phyloP scores from a whole-genome alignment of 192 early-diverging fungal genomes.

The Lunasporangiospora selenospora region DNA sequence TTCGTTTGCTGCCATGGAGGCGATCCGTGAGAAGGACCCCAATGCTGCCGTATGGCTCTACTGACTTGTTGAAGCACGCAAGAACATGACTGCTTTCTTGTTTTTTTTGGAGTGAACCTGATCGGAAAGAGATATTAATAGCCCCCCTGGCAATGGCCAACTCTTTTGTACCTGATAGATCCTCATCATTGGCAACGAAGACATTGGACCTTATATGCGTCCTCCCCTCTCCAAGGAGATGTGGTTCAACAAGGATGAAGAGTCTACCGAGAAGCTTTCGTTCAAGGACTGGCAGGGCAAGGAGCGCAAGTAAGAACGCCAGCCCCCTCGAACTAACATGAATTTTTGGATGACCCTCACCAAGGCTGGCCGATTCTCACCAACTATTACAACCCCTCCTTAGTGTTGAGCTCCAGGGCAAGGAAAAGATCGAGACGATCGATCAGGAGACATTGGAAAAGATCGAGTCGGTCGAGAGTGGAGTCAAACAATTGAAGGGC shows the following conservation, averaged over 20 bases:
- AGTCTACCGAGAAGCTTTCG: constrained; percentile 43
- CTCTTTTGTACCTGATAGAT: constrained; percentile 22
- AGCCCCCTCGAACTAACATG: too few relatives aligned
- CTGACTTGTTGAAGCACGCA: too few relatives aligned
- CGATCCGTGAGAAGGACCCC: constrained; percentile 65
- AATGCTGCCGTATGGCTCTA: constrained; percentile 62
- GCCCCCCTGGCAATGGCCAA: background rate
- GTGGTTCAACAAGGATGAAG: constrained; percentile 61
- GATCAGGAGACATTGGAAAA: constrained; percentile 50
- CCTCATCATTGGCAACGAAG: constrained; percentile 65
- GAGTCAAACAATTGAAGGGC: constrained; percentile 54
- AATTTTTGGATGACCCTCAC: too few relatives aligned
- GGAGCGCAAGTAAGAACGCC: constrained; percentile 47
- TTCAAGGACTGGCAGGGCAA: constrained; percentile 70
- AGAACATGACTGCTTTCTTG: too few relatives aligned
- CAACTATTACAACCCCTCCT: too few relatives aligned
- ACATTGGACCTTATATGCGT: constrained; percentile 63
- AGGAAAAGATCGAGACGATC: constrained; percentile 47
- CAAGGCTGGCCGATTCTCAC: too few relatives aligned
- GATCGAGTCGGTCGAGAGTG: constrained; percentile 46
- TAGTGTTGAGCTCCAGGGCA: constrained; percentile 54
- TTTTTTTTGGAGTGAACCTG: too few relatives aligned
- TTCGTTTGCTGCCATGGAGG: constrained; percentile 62
- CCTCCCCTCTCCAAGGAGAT: constrained; percentile 74
- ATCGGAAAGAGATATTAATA: too few relatives aligned